Conservation (phyloP, 805 yeast genomes). For the Wickerhamomyces bisporus region DNA sequence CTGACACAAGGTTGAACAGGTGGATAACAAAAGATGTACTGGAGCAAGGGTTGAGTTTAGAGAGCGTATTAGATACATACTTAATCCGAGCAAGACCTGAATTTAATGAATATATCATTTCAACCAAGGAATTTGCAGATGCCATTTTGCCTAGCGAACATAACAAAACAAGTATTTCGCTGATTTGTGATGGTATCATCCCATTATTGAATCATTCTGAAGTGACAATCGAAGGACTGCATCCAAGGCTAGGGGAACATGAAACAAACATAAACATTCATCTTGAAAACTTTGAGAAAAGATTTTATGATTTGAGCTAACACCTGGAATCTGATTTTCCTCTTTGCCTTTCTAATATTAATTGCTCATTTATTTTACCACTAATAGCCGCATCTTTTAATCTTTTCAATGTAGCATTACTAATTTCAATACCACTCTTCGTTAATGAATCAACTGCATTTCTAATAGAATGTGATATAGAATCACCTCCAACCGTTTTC, state of each 20-base stretch:
- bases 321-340: conserved; percentile 26
- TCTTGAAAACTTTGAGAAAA: conserved; percentile 33
- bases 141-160: conserved; percentile 70
- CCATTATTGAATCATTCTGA: conserved; percentile 26
- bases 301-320: conserved; percentile 34
- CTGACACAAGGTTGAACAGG: conserved; percentile 78
- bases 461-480: conserved; percentile 16
- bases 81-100: conserved; percentile 56
- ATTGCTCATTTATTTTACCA: conserved; percentile 33
- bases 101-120: conserved; percentile 57
- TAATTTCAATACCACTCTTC: conserved; percentile 14
- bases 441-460: conserved; percentile 17
- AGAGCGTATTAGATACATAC: conserved; percentile 37
- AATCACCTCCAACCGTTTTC: conserved; percentile 5
- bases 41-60: conserved; percentile 21
- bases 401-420: conserved; percentile 14
- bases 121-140: conserved; percentile 72
- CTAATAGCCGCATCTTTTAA: conserved; percentile 14
- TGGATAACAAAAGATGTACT: conserved; percentile 46
- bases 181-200: conserved; percentile 62
- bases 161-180: conserved; percentile 48
- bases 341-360: conserved; percentile 26
- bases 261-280: conserved; percentile 26
- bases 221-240: conserved; percentile 1
- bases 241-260: not conserved